Base-by-base conservation (phyloP, 1,139 yeast species). In the Lodderomyces theae region DNA sequence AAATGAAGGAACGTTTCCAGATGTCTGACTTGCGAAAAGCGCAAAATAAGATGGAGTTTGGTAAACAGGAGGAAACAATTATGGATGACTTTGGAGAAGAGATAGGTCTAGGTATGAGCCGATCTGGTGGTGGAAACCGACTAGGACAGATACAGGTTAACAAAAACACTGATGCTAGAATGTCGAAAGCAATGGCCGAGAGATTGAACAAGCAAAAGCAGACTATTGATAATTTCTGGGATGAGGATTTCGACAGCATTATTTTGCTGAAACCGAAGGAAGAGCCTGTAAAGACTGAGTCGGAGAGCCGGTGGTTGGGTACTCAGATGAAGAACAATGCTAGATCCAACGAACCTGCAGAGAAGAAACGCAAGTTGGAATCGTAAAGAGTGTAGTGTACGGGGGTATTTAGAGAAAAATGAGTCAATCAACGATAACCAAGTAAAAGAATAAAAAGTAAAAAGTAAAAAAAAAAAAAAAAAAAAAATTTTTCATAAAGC, bases 41-140 rank as follows among this genome's bases (percentile, higher is more conserved):
- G 2, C 95, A 88, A 52, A 89, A 90, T 57, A 78, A 86, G 51
- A 75, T 90, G 79, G 84, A 76, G 37, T 90, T 90, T 64, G 96
- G 95, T 6, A 74, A 81, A 51, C 70, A 72, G 46, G 95, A 86
- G 56, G 82, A 76, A 24, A 72, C 82, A 0, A 68, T 75, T 3
- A 70, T 72, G 46, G 88, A 83, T 50, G 69, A 78, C 0, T 82
- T 69, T 56, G 96, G 95, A 10, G 92, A 86, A 48, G 94, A 87
- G 50, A 70, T 85, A 31, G 96, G 96, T 0, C 56, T 87, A 42
- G 96, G 96, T 4, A 79, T 87, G 88, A 72, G 82, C 40, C 74
- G 72, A 32, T 53, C 63, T 41, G 58, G 60, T 5, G 40, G 41
- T 3, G 40, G 35, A 17, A 60, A 64, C 5, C 50, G 62, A 44